Conservation (phyloP, 2,329 filamentous ascomycete genomes). For the Aspergillus nomiae region DNA sequence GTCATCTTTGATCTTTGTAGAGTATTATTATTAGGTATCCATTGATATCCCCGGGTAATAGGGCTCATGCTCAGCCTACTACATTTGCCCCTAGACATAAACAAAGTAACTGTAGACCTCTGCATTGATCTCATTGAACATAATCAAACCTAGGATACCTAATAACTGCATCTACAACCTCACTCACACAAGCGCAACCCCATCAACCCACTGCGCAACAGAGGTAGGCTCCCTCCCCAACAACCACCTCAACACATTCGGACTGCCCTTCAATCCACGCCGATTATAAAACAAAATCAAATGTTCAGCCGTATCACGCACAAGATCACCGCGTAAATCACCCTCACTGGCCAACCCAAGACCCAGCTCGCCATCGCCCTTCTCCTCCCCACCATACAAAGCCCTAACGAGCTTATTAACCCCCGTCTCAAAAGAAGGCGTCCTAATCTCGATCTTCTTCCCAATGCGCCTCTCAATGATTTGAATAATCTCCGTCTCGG, state of each 20-base stretch:
- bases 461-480: not conserved
- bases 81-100: too few species aligned
- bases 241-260: constrained; percentile 27
- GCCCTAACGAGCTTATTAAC: not conserved
- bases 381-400: not conserved
- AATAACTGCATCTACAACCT: not conserved
- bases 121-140: not conserved
- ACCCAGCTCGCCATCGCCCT: not conserved
- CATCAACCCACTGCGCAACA: not conserved
- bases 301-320: constrained; percentile 20
- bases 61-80: too few species aligned
- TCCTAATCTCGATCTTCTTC: not conserved
- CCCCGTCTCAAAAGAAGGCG: not conserved
- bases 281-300: constrained; percentile 26
- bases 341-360: not conserved
- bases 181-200: not conserved
- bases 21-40: too few species aligned
- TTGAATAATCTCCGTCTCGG: not conserved
- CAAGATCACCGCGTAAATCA: constrained; percentile 1
- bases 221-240: constrained; percentile 23
- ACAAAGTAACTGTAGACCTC: not conserved
- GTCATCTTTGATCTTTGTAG: too few species aligned
- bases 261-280: constrained; percentile 24
- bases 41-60: too few species aligned
- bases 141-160: not conserved